Conservation (phyloP, 805 yeast genomes). For the Lipomyces oligophaga region DNA sequence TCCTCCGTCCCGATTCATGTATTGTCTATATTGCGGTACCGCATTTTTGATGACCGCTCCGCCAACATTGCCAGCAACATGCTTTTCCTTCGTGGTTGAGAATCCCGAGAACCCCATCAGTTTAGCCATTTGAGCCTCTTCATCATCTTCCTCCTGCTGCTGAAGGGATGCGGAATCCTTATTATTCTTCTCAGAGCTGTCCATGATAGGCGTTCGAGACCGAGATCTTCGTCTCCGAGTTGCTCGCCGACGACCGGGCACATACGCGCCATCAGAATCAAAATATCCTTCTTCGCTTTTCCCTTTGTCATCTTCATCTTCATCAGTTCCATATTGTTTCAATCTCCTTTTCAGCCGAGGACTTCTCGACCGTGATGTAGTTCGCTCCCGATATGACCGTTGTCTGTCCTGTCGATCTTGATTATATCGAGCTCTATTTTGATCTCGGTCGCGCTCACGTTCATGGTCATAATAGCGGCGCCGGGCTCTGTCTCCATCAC, state of each 20-base stretch:
- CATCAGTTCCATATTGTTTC: neutral
- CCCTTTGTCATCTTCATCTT: neutral
- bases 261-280: no score
- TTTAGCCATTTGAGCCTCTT: conserved; percentile 35
- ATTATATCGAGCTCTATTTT: no score
- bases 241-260: conserved; percentile 5
- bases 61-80: conserved; percentile 40
- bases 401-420: no score
- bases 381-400: no score
- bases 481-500: no score
- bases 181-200: no score
- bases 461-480: no score
- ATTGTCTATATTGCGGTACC: conserved; percentile 40
- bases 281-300: neutral
- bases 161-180: no score
- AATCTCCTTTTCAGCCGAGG: neutral
- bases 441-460: no score
- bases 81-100: conserved; percentile 42
- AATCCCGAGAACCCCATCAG: conserved; percentile 46
- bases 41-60: conserved; percentile 35
- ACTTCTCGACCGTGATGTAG: no score
- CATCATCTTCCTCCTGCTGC: conserved; percentile 22
- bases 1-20: conserved; percentile 35
- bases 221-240: conserved; percentile 10
- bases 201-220: conserved; percentile 10